Percentiles rank a stretch among this genome's conserved stretches.
Conservation (phyloP, 2,329 filamentous ascomycete species). For the Penicillium glabrum region DNA sequence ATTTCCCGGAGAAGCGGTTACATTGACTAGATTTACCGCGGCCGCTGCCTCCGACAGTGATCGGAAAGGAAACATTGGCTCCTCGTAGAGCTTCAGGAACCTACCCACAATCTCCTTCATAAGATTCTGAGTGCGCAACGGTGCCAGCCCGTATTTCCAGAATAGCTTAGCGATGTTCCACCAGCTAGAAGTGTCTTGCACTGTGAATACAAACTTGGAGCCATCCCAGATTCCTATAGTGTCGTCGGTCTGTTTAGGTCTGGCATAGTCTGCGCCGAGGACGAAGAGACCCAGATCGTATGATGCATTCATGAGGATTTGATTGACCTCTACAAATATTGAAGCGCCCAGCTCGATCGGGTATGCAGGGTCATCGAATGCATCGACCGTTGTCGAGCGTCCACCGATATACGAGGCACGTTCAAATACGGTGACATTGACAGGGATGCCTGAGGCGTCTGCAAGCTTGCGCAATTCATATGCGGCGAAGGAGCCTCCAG, state of each 20-base stretch:
- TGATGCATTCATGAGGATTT: conserved; percentile 75
- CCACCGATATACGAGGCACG: conserved; percentile 76
- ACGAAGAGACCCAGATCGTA: conserved; percentile 68
- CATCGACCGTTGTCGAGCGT: conserved; percentile 79
- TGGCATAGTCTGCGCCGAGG: conserved; percentile 49
- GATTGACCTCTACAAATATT: conserved; percentile 85
- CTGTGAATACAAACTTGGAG: conserved; percentile 66
- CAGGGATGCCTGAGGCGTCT: conserved; percentile 54
- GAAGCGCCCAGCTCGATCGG: conserved; percentile 86
- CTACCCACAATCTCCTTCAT: conserved; percentile 69
- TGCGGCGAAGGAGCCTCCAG: conserved; percentile 82
- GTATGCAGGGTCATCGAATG: conserved; percentile 64
- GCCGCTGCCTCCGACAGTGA: conserved; percentile 69
- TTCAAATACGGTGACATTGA: conserved; percentile 89
- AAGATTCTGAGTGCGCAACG: conserved; percentile 69
- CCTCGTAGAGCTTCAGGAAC: conserved; percentile 78
- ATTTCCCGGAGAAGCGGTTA: conserved; percentile 70
- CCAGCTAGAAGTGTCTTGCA: conserved; percentile 65
- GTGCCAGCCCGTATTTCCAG: conserved; percentile 82
- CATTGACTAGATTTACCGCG: conserved; percentile 64
- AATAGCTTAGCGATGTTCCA: conserved; percentile 77
- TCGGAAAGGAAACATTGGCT: conserved; percentile 78
- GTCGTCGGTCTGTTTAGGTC: conserved; percentile 45
- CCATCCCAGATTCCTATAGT: conserved; percentile 85
- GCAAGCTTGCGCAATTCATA: conserved; percentile 78